phyloP scores from a whole-genome alignment of 140 eudicot genomes.

The Flaveria floridana region DNA sequence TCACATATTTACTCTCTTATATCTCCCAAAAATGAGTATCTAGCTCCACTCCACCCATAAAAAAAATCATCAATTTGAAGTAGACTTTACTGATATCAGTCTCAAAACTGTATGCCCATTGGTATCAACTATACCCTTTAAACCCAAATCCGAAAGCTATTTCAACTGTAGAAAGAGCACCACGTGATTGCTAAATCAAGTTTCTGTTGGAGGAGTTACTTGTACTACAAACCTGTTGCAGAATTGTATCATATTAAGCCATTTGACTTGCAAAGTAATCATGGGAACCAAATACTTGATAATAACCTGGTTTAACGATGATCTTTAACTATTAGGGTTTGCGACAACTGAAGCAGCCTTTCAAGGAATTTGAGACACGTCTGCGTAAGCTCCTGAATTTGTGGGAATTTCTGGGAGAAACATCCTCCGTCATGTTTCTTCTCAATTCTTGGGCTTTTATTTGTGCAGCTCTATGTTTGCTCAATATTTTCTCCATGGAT shows the following conservation, averaged over 20 bases:
- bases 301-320: slow-evolving; percentile 31
- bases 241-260: background rate
- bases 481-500: slow-evolving; percentile 79
- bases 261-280: slow-evolving; percentile 10
- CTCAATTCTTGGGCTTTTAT: slow-evolving; percentile 72
- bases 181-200: background rate
- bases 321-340: slow-evolving; percentile 31
- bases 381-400: slow-evolving; percentile 32
- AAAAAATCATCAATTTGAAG: slow-evolving; percentile 19
- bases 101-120: slow-evolving; percentile 19
- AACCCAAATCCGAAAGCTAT: slow-evolving; percentile 15
- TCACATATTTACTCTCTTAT: slow-evolving; percentile 26
- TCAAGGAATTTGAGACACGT: slow-evolving; percentile 31
- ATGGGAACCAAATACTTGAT: background rate
- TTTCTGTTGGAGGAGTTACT: slow-evolving; percentile 19
- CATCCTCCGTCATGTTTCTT: slow-evolving; percentile 42
- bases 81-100: slow-evolving; percentile 15
- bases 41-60: slow-evolving; percentile 7
- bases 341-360: slow-evolving; percentile 46
- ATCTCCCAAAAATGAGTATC: slow-evolving; percentile 28
- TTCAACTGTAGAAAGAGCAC: slow-evolving; percentile 1
- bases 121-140: background rate
- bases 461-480: slow-evolving; percentile 66
- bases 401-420: slow-evolving; percentile 33
- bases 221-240: slow-evolving; percentile 13